Evolutionary conservation across 208 protist genomes (phyloP).

Genomic region (Angomonas deanei): DNA sequence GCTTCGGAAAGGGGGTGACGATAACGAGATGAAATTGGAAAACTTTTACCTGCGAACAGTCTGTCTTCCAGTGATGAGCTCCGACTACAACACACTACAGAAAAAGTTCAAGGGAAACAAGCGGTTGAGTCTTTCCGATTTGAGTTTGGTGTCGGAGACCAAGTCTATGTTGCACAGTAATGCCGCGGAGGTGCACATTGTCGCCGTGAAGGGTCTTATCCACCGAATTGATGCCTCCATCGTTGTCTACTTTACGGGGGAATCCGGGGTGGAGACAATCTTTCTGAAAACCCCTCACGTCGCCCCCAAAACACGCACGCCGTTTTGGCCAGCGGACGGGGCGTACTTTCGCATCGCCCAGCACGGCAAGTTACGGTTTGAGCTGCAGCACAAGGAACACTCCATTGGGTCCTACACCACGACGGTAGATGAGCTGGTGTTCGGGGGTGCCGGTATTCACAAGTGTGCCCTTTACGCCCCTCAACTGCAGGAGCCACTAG

Average conservation of each 20-base stretch:
- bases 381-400: slow-evolving; percentile 64
- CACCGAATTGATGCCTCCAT: slow-evolving; percentile 78
- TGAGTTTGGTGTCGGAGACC: background rate
- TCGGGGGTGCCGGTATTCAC: slow-evolving; percentile 63
- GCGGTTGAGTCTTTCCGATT: background rate
- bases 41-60: slow-evolving; percentile 31
- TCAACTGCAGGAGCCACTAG: slow-evolving; percentile 49
- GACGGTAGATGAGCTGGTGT: slow-evolving; percentile 70
- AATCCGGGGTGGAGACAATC: slow-evolving; percentile 10
- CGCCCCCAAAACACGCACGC: slow-evolving; percentile 62
- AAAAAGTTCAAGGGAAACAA: slow-evolving; percentile 26
- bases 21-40: background rate
- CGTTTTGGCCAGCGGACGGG: slow-evolving; percentile 55
- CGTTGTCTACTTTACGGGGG: slow-evolving; percentile 31
- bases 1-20: background rate
- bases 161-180: slow-evolving; percentile 17
- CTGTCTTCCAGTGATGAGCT: slow-evolving; percentile 62
- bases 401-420: slow-evolving; percentile 57
- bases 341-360: slow-evolving; percentile 41
- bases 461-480: slow-evolving; percentile 41
- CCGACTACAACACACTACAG: slow-evolving; percentile 56
- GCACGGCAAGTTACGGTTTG: slow-evolving; percentile 57
- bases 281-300: slow-evolving; percentile 56
- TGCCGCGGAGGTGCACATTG: slow-evolving; percentile 54
- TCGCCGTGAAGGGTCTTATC: slow-evolving; percentile 60